Conservation (phyloP, 2,329 filamentous ascomycete species). For the Paracorniculantispora psalliotae region DNA sequence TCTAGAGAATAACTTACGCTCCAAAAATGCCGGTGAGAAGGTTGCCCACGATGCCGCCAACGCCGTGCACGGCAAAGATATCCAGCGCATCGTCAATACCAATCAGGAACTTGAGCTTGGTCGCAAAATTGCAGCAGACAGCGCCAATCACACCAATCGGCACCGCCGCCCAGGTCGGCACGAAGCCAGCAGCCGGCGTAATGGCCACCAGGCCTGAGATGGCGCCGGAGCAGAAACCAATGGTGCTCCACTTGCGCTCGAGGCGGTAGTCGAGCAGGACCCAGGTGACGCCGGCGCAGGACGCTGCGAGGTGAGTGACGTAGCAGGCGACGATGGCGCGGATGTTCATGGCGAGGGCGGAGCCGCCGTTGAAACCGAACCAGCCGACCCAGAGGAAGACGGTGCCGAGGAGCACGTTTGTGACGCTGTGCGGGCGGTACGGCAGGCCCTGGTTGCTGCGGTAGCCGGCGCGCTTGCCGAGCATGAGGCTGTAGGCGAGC, state of each 20-base stretch:
- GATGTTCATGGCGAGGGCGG: slow-evolving; percentile 74
- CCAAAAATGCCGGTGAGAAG: slow-evolving; percentile 73
- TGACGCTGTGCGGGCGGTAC: slow-evolving; percentile 69
- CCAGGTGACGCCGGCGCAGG: slow-evolving; percentile 77
- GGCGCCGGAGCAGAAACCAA: slow-evolving; percentile 86
- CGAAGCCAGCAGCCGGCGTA: slow-evolving; percentile 76
- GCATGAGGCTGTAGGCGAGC: slow-evolving; percentile 67
- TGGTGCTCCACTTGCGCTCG: slow-evolving; percentile 90
- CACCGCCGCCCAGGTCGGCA: slow-evolving; percentile 60
- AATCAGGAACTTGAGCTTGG: slow-evolving; percentile 72
- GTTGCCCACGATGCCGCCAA: slow-evolving; percentile 79
- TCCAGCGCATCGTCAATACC: slow-evolving; percentile 84
- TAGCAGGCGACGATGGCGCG: slow-evolving; percentile 86
- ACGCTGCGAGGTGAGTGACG: slow-evolving; percentile 83
- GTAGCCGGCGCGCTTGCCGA: slow-evolving; percentile 64
- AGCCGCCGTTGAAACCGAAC: slow-evolving; percentile 94
- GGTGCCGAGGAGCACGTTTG: slow-evolving; percentile 67
- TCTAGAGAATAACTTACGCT: slow-evolving; percentile 42
- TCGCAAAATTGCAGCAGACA: slow-evolving; percentile 75
- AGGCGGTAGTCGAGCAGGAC: slow-evolving; percentile 81
- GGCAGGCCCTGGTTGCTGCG: slow-evolving; percentile 56
- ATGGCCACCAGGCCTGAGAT: slow-evolving; percentile 86
- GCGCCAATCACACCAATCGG: slow-evolving; percentile 56
- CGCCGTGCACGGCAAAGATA: slow-evolving; percentile 83
- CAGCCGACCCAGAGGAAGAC: slow-evolving; percentile 86